A percentile compares a stretch with the other conserved stretches of the same genome.
These are phyloP conservation scores for Alnus rubra DNA, from an alignment of 306 rosid species.

Conservation along the genomic window DNA sequence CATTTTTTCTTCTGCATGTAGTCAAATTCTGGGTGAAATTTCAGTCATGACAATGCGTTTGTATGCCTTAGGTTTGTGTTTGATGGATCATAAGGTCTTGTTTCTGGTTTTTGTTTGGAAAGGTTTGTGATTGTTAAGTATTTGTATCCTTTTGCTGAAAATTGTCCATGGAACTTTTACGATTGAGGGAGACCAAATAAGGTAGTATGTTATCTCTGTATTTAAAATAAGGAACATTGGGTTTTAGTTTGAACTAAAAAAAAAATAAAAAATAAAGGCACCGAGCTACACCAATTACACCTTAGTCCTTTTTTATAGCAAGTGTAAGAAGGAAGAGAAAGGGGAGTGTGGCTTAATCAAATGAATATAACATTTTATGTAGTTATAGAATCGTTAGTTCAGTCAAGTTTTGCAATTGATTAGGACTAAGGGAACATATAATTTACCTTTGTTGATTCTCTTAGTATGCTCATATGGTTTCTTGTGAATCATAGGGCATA, in stretches of 20 bases:
- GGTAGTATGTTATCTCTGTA: no score
- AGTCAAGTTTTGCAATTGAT: background rate
- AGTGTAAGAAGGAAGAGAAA: no score
- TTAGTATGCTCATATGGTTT: background rate
- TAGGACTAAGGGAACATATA: background rate
- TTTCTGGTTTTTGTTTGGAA: constrained; percentile 1
- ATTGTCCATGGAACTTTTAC: background rate
- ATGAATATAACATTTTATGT: background rate
- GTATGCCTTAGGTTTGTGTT: background rate
- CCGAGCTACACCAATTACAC: no score
- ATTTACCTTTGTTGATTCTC: background rate
- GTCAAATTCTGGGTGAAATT: constrained; percentile 3
- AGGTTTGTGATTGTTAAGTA: background rate
- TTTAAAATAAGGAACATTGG: no score
- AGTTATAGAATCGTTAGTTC: background rate
- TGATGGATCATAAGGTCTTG: constrained; percentile 10
- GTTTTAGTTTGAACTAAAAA: no score
- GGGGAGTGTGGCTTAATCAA: no score
- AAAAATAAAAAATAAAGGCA: no score
- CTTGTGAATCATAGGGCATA: background rate
- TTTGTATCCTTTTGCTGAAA: background rate
- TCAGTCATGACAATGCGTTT: background rate
- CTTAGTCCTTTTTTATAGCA: no score
- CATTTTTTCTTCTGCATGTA: background rate
- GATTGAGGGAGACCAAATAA: no score